phyloP scores from a whole-genome alignment of 176 grass and related monocot genomes.

The Bothriochloa decipiens region DNA sequence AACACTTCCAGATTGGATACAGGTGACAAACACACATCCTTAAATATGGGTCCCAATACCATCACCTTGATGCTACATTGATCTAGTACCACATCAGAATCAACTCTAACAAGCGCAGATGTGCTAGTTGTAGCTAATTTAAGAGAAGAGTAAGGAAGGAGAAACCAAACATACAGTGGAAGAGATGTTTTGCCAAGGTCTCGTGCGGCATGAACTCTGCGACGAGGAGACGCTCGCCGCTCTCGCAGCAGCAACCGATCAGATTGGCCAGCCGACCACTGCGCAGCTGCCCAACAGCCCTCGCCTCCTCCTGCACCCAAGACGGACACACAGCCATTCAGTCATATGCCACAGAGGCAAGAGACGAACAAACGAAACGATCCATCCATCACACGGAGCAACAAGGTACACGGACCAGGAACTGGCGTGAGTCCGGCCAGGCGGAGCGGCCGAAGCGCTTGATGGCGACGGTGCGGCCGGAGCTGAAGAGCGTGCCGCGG shows the following conservation, averaged over 20 bases:
- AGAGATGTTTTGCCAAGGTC: slow-evolving; percentile 89
- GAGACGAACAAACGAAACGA: neutral
- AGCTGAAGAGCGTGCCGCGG: slow-evolving; percentile 70
- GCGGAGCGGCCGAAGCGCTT: slow-evolving; percentile 71
- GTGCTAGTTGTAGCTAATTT: neutral
- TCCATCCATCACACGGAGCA: neutral
- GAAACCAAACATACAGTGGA: slow-evolving; percentile 73
- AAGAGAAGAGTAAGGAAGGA: neutral
- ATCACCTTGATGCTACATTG: slow-evolving; percentile 15
- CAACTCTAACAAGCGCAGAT: slow-evolving; percentile 4
- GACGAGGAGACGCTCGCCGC: slow-evolving; percentile 74
- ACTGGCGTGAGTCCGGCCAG: slow-evolving; percentile 81
- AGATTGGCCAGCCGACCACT: slow-evolving; percentile 72
- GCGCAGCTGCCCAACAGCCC: slow-evolving; percentile 73
- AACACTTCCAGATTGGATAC: slow-evolving; percentile 19
- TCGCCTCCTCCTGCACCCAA: slow-evolving; percentile 72
- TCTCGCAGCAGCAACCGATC: slow-evolving; percentile 80
- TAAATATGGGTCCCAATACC: slow-evolving; percentile 25
- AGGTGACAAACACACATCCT: slow-evolving; percentile 24
- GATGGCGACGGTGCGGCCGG: slow-evolving; percentile 62
- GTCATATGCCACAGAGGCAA: slow-evolving; percentile 14
- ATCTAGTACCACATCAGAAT: slow-evolving; percentile 15
- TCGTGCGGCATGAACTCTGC: slow-evolving; percentile 85
- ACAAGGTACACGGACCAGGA: slow-evolving; percentile 55
- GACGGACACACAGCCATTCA: neutral